These are phyloP conservation scores for Megacollybia platyphylla DNA, from an alignment of 1,284 basidiomycete species.

Conservation along the genomic window DNA sequence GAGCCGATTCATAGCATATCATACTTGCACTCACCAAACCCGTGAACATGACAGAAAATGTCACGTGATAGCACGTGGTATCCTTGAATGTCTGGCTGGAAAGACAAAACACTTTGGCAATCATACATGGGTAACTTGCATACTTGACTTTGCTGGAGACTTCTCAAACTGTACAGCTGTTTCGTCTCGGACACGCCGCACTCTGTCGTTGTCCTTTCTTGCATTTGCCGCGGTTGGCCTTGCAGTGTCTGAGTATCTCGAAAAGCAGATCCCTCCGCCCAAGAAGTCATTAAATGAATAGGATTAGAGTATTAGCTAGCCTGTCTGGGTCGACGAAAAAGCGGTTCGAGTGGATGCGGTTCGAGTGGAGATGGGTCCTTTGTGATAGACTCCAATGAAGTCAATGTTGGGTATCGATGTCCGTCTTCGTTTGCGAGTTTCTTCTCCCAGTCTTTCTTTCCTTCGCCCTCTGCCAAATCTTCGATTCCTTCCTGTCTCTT, in stretches of 20 bases:
- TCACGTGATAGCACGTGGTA: too few relatives aligned
- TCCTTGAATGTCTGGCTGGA: not conserved
- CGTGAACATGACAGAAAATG: not conserved
- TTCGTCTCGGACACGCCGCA: constrained; percentile 1
- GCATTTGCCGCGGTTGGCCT: constrained; percentile 6
- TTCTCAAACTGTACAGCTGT: not conserved
- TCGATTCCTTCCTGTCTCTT: constrained; percentile 25
- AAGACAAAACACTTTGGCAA: not conserved
- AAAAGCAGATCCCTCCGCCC: not conserved
- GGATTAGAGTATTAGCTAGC: not conserved
- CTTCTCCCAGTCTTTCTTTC: constrained; percentile 44
- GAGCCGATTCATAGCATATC: not conserved
- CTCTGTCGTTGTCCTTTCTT: constrained; percentile 5
- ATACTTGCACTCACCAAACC: not conserved
- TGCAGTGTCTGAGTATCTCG: not conserved
- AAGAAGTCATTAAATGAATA: not conserved
- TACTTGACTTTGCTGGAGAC: not conserved
- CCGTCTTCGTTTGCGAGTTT: constrained; percentile 31
- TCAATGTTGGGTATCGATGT: constrained; percentile 26
- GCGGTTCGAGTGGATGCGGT: not conserved
- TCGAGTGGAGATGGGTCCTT: constrained; percentile 4
- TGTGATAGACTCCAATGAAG: constrained; percentile 19
- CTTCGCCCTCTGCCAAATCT: constrained; percentile 51
- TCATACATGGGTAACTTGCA: not conserved
- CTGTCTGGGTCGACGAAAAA: not conserved